Evolutionary conservation across 345 rosid species (phyloP).

Genomic region (Gossypioides kirkii): DNA sequence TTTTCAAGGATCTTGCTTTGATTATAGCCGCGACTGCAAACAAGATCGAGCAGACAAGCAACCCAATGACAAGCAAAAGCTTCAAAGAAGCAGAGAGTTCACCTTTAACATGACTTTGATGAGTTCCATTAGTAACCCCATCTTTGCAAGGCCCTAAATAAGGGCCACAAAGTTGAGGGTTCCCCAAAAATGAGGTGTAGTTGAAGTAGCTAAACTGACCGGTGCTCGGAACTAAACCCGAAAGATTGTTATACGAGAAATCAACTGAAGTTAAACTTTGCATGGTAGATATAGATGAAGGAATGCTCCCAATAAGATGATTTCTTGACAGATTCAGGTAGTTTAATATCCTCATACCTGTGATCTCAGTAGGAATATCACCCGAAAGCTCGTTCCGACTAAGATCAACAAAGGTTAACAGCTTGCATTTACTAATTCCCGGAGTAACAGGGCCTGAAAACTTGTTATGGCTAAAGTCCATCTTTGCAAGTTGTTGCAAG

Average conservation of each 20-base stretch:
- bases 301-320: no score
- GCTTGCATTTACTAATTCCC: constrained; percentile 74
- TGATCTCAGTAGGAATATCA: constrained; percentile 66
- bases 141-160: constrained; percentile 77
- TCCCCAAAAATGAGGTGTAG: constrained; percentile 80
- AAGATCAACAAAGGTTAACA: constrained; percentile 71
- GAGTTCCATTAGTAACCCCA: constrained; percentile 43
- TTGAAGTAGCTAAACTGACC: constrained; percentile 91
- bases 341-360: constrained; percentile 71
- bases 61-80: constrained; percentile 20
- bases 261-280: no score
- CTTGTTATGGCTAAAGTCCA: constrained; percentile 69
- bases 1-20: constrained; percentile 73
- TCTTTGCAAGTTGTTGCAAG: constrained; percentile 68
- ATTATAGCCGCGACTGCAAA: constrained; percentile 75
- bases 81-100: constrained; percentile 68
- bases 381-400: constrained; percentile 79
- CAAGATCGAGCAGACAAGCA: constrained; percentile 73
- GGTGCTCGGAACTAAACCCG: constrained; percentile 83
- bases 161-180: constrained; percentile 79
- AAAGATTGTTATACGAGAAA: neutral
- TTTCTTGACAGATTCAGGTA: constrained; percentile 22
- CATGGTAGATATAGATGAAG: no score
- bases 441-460: constrained; percentile 64
- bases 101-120: constrained; percentile 52